Base-by-base conservation (phyloP, 2,329 filamentous ascomycete species). In the Fusarium sp. region DNA sequence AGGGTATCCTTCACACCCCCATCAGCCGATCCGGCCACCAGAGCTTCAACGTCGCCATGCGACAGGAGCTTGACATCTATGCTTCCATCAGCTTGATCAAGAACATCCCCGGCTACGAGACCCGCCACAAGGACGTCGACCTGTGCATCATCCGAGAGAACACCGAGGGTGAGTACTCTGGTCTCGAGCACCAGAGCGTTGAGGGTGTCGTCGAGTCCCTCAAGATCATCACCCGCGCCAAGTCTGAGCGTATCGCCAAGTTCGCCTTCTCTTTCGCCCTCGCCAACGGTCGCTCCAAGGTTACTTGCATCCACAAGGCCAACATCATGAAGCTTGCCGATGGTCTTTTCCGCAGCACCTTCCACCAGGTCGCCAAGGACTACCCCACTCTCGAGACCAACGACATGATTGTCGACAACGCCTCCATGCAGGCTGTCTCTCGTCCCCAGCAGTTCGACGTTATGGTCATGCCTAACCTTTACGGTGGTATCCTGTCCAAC, bases 261-360 rank as follows among this genome's bases (percentile, higher is more conserved):
- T 99, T 99, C 80, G 96, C 96, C 73, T 98, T 98, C 82, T 91
- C 92, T 80, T 99, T 99, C 79, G 96, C 96, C 63, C 91, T 98
- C 62, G 96, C 96, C 83, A 99, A 99, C 89, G 95, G 97, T 89
- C 90, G 96, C 81, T 95, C 97, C 88, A 98, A 98, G 92, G 93
- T 99, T 62, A 98, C 96, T 74, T 98, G 95, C 86, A 98, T 99
- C 81, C 96, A 99, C 91, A 99, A 99, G 89, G 96, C 96, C 84
- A 99, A 99, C 89, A 99, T 99, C 86, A 99, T 99, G 96, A 99
- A 99, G 89, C 89, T 99, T 64, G 95, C 94, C 81, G 96, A 99
- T 77, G 96, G 96, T 84, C 92, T 99, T 61, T 99, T 99, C 93
- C 92, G 96, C 82, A 95, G 91, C 85, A 98, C 96, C 75, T 97